Base-by-base conservation (phyloP, 768 basidiomycete species). In the Agrocybe pediades region DNA sequence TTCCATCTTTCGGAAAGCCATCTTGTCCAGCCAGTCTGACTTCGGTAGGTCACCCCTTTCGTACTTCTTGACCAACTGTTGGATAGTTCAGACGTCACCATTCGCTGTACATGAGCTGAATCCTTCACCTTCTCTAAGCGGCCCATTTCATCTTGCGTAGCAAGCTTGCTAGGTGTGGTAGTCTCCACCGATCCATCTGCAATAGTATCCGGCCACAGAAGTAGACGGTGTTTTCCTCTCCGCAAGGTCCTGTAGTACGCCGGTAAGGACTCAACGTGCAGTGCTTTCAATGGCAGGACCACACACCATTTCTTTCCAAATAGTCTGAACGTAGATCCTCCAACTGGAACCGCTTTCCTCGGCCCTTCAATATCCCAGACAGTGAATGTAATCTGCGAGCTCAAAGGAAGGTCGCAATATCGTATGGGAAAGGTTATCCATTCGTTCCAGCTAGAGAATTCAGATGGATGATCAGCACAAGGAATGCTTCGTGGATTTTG, bases 301-400 rank as follows among this genome's bases (percentile, higher is more conserved):
- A 69, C 81, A 44, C 55, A 91, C 95, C 89, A 88, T 75, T 98
- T 97, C 82, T 92, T 90, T 13, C 93, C 89, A 69, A 99, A 99
- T 33, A 99, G 62, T 17, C 84, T 79, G 65, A 98, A 88, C 0
- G 94, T 97, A 2, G 94, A 85, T 0, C 95, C 96, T 25, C 96
- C 97, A 3, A 98, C 87, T 6, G 95, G 90, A 16, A 84, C 77
- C 2, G 92, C 86, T 42, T 81, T 75, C 6, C 92, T 81, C 20
- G 93, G 87, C 0, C 91, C 90, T 30, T 86, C 89, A 54, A 95
- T 95, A 65, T 98, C 95, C 91, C 94, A 98, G 6, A 98, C 88
- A 0, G 97, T 98, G 63, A 98, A 90, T 0, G 90, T 88, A 47
- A 99, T 79, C 62, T 97, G 95, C 1, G 94, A 86, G 66, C 76